Conservation (phyloP, 306 rosid species). For the Citrullus colocynthis region DNA sequence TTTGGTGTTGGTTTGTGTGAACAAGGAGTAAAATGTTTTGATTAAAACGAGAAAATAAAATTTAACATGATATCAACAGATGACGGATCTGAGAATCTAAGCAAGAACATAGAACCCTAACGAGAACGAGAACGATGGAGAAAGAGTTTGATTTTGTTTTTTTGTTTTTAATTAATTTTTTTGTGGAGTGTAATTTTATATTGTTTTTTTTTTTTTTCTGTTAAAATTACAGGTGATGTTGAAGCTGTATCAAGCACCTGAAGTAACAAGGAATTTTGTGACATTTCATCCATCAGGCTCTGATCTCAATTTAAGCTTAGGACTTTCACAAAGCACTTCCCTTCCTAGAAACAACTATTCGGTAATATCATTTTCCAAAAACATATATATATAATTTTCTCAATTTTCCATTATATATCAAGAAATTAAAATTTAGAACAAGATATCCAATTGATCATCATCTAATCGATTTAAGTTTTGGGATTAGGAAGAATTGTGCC, state of each 20-base stretch:
- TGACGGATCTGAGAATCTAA: background rate
- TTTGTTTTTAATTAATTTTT: background rate
- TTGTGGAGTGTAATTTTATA: background rate
- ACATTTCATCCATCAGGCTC: background rate
- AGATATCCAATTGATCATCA: background rate
- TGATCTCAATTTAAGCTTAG: background rate
- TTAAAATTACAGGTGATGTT: background rate
- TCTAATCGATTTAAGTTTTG: background rate
- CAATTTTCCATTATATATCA: background rate
- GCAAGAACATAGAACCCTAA: background rate
- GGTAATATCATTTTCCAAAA: background rate
- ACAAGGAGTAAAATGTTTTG: background rate
- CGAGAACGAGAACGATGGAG: background rate
- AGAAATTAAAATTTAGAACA: background rate
- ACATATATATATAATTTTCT: no score
- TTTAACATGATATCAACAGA: background rate
- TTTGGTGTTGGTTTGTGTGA: background rate
- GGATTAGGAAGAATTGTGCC: background rate
- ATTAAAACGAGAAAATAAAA: background rate
- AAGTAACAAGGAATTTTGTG: background rate
- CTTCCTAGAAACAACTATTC: background rate
- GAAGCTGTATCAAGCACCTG: background rate
- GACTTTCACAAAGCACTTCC: background rate
- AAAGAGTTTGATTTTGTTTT: background rate
- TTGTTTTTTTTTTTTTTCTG: no score